Evolutionary conservation across 129 eudicot species (phyloP), one percentile per base, ranked within the genome.

Genomic region (Gnaphalium uliginosum): DNA sequence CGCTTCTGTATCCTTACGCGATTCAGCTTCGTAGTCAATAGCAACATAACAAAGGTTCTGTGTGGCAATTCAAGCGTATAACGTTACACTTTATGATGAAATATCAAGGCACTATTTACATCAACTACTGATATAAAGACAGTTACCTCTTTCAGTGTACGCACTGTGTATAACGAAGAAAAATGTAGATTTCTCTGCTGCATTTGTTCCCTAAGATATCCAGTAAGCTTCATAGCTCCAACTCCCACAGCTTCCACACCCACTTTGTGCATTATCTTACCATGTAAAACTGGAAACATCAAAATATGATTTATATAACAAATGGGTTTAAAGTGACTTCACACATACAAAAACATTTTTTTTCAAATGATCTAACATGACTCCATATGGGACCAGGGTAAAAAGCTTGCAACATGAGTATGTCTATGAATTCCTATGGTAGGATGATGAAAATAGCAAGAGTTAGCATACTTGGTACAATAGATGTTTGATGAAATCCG

Each of bases 31-130:
- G 67, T 94, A 94, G 84, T 94, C 96, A 76, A 81, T 77, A 78
- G 99, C 96, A 70, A 91, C 97, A 62, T 94, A 94, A 76, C 99
- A 91, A 14, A 94, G 88, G 74, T 91, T 91, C 99, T 94, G 97
- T 74, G 69, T 46, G 76, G 39, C 54, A 73, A 43, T 66, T 66
- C 22, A 78, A 66, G 66, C 74, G 15, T 30, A 74, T 35, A 54
- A 69, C 24, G 14, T 75, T 60, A 76, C 68, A 33, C 37, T 70
- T 11, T 22, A 60, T 21, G 13, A 56, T 19, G 26, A 56, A 56
- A 56, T 56, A 21, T 56, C 26, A 23, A 72, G 43, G 6, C 32
- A 56, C 21, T 72, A 32, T 32, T 30, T 24, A 22, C 30, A 21
- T 29, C 65, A 72, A 56, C 66, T 19, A 72, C 8, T 72, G 54